phyloP scores from a whole-genome alignment of 2,329 filamentous ascomycete species.

The Amesomyces nigricolor region DNA sequence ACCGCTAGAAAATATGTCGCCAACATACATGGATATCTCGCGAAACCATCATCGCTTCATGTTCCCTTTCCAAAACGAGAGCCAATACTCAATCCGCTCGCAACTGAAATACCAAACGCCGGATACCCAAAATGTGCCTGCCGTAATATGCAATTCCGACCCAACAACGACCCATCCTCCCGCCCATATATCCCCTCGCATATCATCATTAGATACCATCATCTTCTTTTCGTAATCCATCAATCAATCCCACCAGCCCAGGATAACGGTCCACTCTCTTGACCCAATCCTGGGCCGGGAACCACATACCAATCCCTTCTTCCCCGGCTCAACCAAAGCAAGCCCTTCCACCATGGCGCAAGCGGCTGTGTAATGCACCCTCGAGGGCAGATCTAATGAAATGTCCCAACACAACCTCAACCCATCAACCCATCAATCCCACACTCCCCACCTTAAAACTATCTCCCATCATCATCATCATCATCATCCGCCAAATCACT shows the following conservation, averaged over 20 bases:
- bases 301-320: not conserved
- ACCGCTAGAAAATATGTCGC: not conserved
- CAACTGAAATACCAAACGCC: slow-evolving; percentile 9
- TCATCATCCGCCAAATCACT: slow-evolving; percentile 15
- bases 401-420: not conserved
- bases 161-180: slow-evolving; percentile 4
- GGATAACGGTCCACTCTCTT: too few species aligned
- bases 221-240: not conserved
- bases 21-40: not conserved
- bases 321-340: not conserved
- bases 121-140: slow-evolving; percentile 7
- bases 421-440: too few species aligned
- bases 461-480: too few species aligned
- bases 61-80: not conserved
- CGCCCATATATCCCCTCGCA: slow-evolving; percentile 4
- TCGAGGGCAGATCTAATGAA: not conserved
- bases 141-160: slow-evolving; percentile 13
- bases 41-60: slow-evolving; percentile 6
- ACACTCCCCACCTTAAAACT: not conserved
- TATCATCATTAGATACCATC: slow-evolving; percentile 5
- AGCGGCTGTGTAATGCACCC: not conserved
- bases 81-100: not conserved
- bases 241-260: too few species aligned
- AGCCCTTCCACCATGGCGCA: not conserved
- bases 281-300: not conserved